Evolutionary conservation across 2,329 filamentous ascomycete genomes (phyloP), one percentile per base, ranked within the genome.

Genomic region (Intubia oerlemansii): DNA sequence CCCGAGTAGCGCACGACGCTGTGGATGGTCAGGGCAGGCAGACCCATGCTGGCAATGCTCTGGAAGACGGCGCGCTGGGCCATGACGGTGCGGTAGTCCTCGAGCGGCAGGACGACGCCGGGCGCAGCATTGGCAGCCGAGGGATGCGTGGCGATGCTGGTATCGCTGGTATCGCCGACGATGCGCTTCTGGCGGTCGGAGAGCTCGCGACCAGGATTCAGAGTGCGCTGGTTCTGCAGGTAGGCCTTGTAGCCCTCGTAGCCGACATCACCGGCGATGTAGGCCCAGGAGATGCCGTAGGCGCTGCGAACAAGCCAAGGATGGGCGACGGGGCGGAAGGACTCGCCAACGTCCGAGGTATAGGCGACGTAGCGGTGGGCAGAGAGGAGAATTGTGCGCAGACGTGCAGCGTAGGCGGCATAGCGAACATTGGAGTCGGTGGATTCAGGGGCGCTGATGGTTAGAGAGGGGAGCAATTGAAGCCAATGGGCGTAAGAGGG

Each of bases 231-330:
- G 46, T 98, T 95, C 32, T 77, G 68, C 49, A 77, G 65, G 48
- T 93, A 95, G 7, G 85, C 75, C 47, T 93, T 92, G 58, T 92
- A 95, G 5, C 88, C 85, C 50, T 98, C 88, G 45, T 93, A 74
- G 19, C 66, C 62, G 27, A 95, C 85, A 44, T 98, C 88, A 27
- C 88, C 85, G 10, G 82, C 51, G 14, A 98, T 66, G 44, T 98
- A 98, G 9, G 77, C 59, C 88, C 88, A 95, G 2, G 80, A 91
- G 24, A 98, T 58, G 27, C 68, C 85, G 45, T 98, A 98, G 5
- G 88, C 88, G 27, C 67, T 59, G 34, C 74, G 67, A 9, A 98
- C 76, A 4, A 90, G 53, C 42, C 62, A 71, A 0, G 82, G 85
- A 46, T 93, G 84, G 4, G 85, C 84, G 22, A 98, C 65, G 0